Evolutionary conservation across 805 yeast genomes (phyloP).

Genomic region (Saccharomycopsis schoenii): DNA sequence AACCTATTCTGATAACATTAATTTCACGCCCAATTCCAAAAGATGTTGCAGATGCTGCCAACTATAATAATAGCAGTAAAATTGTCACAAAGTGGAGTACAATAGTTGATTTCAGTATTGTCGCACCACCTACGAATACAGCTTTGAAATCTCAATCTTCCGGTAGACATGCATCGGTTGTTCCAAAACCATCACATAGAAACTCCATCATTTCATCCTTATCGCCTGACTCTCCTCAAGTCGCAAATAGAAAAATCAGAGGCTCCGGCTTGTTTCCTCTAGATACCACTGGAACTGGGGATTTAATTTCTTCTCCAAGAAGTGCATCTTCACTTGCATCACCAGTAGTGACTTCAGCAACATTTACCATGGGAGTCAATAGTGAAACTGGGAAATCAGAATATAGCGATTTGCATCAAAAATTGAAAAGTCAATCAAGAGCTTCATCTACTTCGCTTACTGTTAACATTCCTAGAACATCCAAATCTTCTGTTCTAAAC

Average conservation of each 20-base stretch:
- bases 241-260: background rate
- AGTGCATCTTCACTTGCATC: constrained; percentile 6
- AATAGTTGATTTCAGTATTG: constrained; percentile 30
- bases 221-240: constrained; percentile 2
- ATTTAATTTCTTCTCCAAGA: constrained; percentile 1
- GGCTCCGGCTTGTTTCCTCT: background rate
- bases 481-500: constrained; percentile 18
- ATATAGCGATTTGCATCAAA: constrained; percentile 9
- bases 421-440: constrained; percentile 13
- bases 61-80: constrained; percentile 6
- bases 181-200: background rate
- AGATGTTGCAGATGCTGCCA: constrained; percentile 1
- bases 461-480: constrained; percentile 18
- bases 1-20: constrained; percentile 25
- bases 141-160: constrained; percentile 25
- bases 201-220: constrained; percentile 1
- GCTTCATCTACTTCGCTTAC: constrained; percentile 18
- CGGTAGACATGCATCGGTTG: background rate
- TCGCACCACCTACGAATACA: constrained; percentile 35
- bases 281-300: background rate
- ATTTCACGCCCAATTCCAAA: constrained; percentile 20
- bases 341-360: constrained; percentile 10
- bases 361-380: constrained; percentile 14
- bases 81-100: constrained; percentile 34
- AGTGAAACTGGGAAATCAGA: constrained; percentile 2